Percentiles rank a stretch among this genome's conserved stretches.
Evolutionary conservation across 2,329 filamentous ascomycete genomes (phyloP).

Genomic region (Cladosporium sp.): DNA sequence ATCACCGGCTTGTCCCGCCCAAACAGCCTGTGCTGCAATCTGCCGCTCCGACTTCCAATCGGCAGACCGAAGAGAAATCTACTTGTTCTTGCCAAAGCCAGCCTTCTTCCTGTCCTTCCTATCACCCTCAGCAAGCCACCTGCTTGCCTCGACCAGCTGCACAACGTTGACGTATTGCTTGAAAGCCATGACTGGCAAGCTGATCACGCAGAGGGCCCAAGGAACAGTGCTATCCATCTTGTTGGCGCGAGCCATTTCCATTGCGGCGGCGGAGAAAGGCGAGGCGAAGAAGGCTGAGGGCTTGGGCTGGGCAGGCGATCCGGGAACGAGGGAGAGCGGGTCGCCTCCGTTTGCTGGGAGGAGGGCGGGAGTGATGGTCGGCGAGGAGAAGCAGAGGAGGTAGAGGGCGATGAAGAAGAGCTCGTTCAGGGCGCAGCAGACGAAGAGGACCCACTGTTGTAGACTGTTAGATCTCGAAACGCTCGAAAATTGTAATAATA

Average conservation of each 20-base stretch:
- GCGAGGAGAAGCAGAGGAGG: slow-evolving; percentile 93
- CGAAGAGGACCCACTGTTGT: slow-evolving; percentile 78
- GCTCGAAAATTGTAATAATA: slow-evolving; percentile 34
- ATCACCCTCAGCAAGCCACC: slow-evolving; percentile 91
- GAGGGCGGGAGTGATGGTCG: slow-evolving; percentile 80
- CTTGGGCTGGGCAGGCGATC: slow-evolving; percentile 64
- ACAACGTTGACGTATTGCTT: slow-evolving; percentile 95
- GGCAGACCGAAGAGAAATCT: neutral
- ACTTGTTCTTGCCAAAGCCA: slow-evolving; percentile 10
- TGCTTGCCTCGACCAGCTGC: slow-evolving; percentile 88
- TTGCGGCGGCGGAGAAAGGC: slow-evolving; percentile 85
- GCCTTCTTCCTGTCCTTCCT: slow-evolving; percentile 27
- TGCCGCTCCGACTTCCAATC: neutral
- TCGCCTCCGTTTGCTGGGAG: slow-evolving; percentile 49
- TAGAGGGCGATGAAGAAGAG: slow-evolving; percentile 98
- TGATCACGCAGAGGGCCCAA: slow-evolving; percentile 76
- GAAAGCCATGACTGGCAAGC: slow-evolving; percentile 78
- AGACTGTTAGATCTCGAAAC: slow-evolving; percentile 35
- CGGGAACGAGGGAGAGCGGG: slow-evolving; percentile 54
- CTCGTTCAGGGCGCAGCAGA: slow-evolving; percentile 87
- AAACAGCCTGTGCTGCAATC: neutral
- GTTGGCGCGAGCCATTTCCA: slow-evolving; percentile 87
- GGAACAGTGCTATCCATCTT: slow-evolving; percentile 64
- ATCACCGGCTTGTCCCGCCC: neutral
- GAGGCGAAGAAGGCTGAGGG: slow-evolving; percentile 76